Evolutionary conservation across 208 protist genomes (phyloP).

Genomic region (Acanthamoeba sp.): DNA sequence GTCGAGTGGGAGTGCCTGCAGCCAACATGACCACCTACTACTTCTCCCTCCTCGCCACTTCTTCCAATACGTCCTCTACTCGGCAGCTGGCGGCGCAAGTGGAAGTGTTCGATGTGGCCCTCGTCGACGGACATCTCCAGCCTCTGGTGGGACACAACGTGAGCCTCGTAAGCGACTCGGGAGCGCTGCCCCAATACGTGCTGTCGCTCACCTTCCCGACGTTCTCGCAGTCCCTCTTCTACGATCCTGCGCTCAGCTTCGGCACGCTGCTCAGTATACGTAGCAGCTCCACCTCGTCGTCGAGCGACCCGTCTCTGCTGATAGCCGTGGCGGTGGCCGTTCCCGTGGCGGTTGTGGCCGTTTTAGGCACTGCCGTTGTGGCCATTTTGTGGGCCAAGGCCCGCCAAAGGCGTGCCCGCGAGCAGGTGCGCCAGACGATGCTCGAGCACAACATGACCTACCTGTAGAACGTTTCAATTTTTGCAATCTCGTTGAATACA

Average conservation of each 20-base stretch:
- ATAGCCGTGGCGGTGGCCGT: too few relatives aligned
- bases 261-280: neutral
- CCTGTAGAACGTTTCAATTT: too few relatives aligned
- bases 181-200: neutral
- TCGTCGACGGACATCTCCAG: neutral
- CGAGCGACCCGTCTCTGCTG: too few relatives aligned
- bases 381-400: too few relatives aligned
- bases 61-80: neutral
- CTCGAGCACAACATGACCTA: too few relatives aligned
- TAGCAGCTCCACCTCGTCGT: too few relatives aligned
- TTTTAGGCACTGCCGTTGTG: too few relatives aligned
- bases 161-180: neutral
- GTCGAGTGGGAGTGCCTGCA: neutral
- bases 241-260: neutral
- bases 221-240: neutral
- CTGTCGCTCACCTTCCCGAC: neutral
- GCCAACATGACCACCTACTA: constrained; percentile 3
- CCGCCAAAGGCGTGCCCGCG: too few relatives aligned
- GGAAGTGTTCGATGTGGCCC: neutral
- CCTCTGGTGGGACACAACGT: neutral
- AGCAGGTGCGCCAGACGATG: too few relatives aligned
- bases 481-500: too few relatives aligned
- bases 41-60: neutral
- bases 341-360: too few relatives aligned
- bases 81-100: neutral